Evolutionary conservation across 306 rosid species (phyloP), one percentile per base, ranked within the genome.

Genomic region (Begonia fuchsioides): DNA sequence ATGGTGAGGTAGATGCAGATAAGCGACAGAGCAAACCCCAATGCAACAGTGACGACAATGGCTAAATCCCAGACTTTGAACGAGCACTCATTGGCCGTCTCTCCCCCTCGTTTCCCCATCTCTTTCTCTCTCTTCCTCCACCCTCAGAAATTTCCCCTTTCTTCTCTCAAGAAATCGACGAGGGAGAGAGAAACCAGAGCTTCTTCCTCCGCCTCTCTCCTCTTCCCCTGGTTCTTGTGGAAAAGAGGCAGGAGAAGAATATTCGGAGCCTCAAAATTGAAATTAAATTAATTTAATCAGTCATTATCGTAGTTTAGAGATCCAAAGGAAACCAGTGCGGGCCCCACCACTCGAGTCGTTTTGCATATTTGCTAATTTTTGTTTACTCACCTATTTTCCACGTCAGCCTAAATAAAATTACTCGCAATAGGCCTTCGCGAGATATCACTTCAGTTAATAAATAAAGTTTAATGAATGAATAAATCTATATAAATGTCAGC

Each of bases 1-100:
- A 90, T 76, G 68, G 95, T 81, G 3, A 81, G 70, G 55, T 90
- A 90, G 44, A 90, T 85, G 52, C 77, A 64, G 35, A 79, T 47
- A 45, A 90, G 58, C n/a, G 87, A 80, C 0, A 69, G 3, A 12
- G 59, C 35, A 51, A 82, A 85, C 1, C 74, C 79, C 55, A 90
- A 44, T 0, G 79, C 72, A 53, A 90, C 92, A 32, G 74, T 55
- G n/a, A 81, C 73, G 60, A 78, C 93, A 66, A 64, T 67, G 2
- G 79, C 50, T 3, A 81, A 43, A 71, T 90, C 98, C 77, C 83
- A 74, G 56, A 51, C 72, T 58, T 62, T 88, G 61, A 88, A 68
- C 1, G 70, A 80, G 51, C 74, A 72, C 59, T 68, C 76, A 0
- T 48, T 13, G 2, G 74, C 62, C 32, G 58, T 58, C 43, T 47